Evolutionary conservation across 441 rosid species (phyloP), one percentile per base, ranked within the genome.

Genomic region (Pelargonium cotyledonis): DNA sequence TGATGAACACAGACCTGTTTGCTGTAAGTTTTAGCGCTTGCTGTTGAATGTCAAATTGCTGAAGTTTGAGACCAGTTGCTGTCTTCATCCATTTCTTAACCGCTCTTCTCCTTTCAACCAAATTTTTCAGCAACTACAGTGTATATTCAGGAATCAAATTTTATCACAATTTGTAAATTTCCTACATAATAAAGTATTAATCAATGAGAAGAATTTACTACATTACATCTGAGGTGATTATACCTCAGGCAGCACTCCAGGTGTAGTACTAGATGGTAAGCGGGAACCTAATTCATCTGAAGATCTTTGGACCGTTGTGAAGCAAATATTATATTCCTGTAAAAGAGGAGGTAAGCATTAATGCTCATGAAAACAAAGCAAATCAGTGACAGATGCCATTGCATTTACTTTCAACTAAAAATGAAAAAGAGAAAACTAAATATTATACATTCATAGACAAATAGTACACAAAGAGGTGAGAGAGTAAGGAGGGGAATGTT

Each of bases 1-100:
- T 18, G 67, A 74, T 66, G 68, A 69, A 70, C 51, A 71, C 78
- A 74, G 71, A 88, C 99, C 98, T 95, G 76, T 90, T 95, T 75
- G 98, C 97, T 61, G 98, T 92, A 77, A 95, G 97, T 81, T 95
- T 95, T 43, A 95, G 76, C 66, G 99, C 98, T 75, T 90, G 97
- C 85, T 95, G 99, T 81, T 85, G 95, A 81, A 95, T 92, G 75
- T 95, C 96, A 77, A 89, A 85, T 81, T 92, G 95, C 84, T 85
- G 89, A 75, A 85, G 75, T 76, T 86, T 86, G 74, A 89, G 88
- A 70, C 95, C 98, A 70, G 93, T 78, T 72, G 89, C 92, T 66
- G 73, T 85, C 77, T 84, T 82, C 98, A 92, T 92, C 93, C 86
- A 80, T 35, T 77, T 73, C 81, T 92, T 95, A 21, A 86, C 98